Conservation (phyloP, 2,329 filamentous ascomycete species). For the Apiospora pterosperma region DNA sequence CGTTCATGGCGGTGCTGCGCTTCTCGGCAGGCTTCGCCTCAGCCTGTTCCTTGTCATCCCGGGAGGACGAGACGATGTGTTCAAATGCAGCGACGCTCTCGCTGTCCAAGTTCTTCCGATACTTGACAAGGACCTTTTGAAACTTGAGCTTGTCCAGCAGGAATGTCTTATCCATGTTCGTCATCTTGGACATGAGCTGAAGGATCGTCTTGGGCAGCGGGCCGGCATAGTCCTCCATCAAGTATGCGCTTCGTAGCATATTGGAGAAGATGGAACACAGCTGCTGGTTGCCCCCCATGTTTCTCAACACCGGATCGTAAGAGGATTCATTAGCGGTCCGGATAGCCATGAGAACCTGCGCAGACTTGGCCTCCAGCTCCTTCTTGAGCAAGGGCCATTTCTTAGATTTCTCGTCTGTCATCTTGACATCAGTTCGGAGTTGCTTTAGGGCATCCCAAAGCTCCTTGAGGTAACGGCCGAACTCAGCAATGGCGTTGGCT, state of each 20-base stretch:
- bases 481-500: conserved; percentile 46
- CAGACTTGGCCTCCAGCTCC: conserved; percentile 39
- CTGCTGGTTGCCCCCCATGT: conserved; percentile 55
- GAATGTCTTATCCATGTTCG: conserved; percentile 57
- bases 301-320: conserved; percentile 53
- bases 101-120: conserved; percentile 60
- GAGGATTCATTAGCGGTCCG: conserved; percentile 53
- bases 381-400: conserved; percentile 25
- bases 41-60: conserved; percentile 18
- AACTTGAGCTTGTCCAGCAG: conserved; percentile 63
- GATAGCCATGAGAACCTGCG: conserved; percentile 47
- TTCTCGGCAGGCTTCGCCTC: conserved; percentile 13
- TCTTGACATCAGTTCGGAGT: conserved; percentile 38
- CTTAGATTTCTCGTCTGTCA: conserved; percentile 36
- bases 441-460: conserved; percentile 46
- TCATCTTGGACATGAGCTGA: conserved; percentile 58
- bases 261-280: conserved; percentile 53
- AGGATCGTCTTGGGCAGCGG: conserved; percentile 54
- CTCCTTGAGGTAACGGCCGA: conserved; percentile 47
- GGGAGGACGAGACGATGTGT: conserved; percentile 28
- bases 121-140: conserved; percentile 61
- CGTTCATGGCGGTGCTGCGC: not conserved
- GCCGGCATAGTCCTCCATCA: conserved; percentile 48
- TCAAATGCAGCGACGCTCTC: conserved; percentile 47
- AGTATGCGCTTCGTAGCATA: conserved; percentile 51